phyloP scores from a whole-genome alignment of 257 asterid genomes.

The Solanum sejunctum region DNA sequence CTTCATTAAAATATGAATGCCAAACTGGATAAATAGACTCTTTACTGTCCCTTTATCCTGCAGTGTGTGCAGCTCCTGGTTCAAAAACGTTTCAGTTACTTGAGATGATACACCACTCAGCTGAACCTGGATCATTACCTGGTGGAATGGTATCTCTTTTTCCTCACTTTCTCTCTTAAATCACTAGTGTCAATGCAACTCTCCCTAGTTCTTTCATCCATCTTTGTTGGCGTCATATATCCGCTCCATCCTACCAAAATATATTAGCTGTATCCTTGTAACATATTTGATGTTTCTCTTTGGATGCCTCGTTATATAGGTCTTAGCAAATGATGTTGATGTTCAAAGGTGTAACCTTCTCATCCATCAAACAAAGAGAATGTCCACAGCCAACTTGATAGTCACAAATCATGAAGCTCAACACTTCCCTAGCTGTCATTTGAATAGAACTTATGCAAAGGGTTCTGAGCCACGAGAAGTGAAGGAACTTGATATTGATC shows the following conservation, averaged over 20 bases:
- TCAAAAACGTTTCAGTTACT: constrained; percentile 94
- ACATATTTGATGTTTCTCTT: constrained; percentile 2
- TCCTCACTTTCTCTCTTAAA: background rate
- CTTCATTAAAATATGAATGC: background rate
- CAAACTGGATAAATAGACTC: background rate
- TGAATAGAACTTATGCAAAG: constrained; percentile 22
- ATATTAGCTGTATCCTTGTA: background rate
- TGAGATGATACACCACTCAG: constrained; percentile 82
- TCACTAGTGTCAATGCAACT: constrained; percentile 4
- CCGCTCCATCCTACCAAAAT: background rate
- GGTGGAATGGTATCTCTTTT: constrained; percentile 58
- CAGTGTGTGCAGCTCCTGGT: constrained; percentile 99
- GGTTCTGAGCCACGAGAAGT: constrained; percentile 28
- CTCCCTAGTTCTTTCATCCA: background rate
- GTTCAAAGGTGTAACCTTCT: constrained; percentile 98
- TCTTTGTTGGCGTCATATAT: background rate
- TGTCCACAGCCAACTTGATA: constrained; percentile 94
- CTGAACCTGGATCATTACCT: constrained; percentile 71
- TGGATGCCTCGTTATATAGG: constrained; percentile 27
- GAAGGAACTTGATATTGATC: constrained; percentile 33
- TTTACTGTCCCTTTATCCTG: constrained; percentile 20
- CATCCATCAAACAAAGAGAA: constrained; percentile 97
- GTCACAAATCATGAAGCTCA: constrained; percentile 99
- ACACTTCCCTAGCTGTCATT: constrained; percentile 89
- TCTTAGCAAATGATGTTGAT: constrained; percentile 92